phyloP scores from a whole-genome alignment of 768 basidiomycete genomes.

The Pisolithus albus region DNA sequence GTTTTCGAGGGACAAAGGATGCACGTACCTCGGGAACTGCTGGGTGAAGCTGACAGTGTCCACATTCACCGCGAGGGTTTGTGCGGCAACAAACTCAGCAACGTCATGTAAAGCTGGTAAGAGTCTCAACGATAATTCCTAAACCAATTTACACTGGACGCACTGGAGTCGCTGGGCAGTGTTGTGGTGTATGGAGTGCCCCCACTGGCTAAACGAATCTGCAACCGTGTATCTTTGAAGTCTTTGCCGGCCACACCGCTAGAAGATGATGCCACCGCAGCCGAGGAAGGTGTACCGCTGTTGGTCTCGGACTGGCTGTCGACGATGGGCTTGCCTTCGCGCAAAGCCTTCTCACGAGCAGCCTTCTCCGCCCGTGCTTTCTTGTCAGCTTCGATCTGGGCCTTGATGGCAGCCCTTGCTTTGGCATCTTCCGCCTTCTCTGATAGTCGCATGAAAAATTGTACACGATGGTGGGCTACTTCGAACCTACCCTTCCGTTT shows the following conservation, averaged over 20 bases:
- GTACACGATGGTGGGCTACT: not conserved
- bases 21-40: slow-evolving; percentile 74
- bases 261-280: slow-evolving; percentile 30
- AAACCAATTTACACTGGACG: slow-evolving; percentile 25
- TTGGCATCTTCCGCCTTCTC: slow-evolving; percentile 88
- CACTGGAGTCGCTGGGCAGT: slow-evolving; percentile 71
- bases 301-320: slow-evolving; percentile 24
- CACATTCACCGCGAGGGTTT: slow-evolving; percentile 60
- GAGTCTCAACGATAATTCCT: not conserved
- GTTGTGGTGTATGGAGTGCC: slow-evolving; percentile 75
- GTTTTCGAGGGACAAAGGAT: not conserved
- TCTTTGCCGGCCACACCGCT: slow-evolving; percentile 56
- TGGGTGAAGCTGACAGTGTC: slow-evolving; percentile 74
- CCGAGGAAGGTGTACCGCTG: slow-evolving; percentile 27
- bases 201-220: slow-evolving; percentile 80
- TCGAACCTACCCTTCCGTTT: slow-evolving; percentile 58
- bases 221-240: slow-evolving; percentile 81
- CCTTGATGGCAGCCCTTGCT: slow-evolving; percentile 81
- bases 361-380: slow-evolving; percentile 79
- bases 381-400: slow-evolving; percentile 94
- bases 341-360: slow-evolving; percentile 84
- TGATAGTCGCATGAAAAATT: slow-evolving; percentile 22
- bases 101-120: slow-evolving; percentile 70
- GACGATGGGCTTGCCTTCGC: slow-evolving; percentile 61
- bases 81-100: slow-evolving; percentile 80